Conservation (phyloP, 108 stramenopile species). For the Skeletonema costatum region DNA sequence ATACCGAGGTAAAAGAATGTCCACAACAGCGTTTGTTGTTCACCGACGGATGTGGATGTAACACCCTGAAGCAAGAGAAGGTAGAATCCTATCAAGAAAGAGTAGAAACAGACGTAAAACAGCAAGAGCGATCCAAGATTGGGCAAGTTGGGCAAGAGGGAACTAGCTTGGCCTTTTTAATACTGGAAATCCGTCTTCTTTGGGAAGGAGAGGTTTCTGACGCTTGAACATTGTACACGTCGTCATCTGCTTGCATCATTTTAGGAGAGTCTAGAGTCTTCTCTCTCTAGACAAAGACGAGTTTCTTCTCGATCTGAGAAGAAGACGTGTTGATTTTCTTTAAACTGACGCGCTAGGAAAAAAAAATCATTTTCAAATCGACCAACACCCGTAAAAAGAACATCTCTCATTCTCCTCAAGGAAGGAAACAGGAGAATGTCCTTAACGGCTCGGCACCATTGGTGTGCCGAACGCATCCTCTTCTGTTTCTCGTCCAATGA, state of each 20-base stretch:
- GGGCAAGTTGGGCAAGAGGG: background rate
- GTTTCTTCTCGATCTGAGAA: no score
- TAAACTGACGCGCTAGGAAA: no score
- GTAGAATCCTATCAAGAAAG: background rate
- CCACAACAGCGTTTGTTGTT: background rate
- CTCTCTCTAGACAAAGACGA: no score
- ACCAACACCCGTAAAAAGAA: no score
- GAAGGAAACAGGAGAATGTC: slow-evolving; percentile 16
- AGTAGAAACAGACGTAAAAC: background rate
- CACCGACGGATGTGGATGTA: background rate
- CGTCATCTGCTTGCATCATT: no score
- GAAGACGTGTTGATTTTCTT: no score
- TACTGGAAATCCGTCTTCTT: background rate
- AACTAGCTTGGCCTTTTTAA: background rate
- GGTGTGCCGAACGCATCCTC: slow-evolving; percentile 65
- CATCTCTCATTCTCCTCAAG: no score
- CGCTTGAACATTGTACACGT: background rate
- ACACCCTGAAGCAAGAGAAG: background rate
- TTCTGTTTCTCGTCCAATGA: slow-evolving; percentile 57
- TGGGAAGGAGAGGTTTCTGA: background rate
- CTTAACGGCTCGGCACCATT: slow-evolving; percentile 67
- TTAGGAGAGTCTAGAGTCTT: no score
- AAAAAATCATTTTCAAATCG: no score
- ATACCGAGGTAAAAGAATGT: background rate
- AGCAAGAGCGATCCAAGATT: background rate